Evolutionary conservation across 768 basidiomycete species (phyloP), one percentile per base, ranked within the genome.

Genomic region (Leccinum pellstonianum): DNA sequence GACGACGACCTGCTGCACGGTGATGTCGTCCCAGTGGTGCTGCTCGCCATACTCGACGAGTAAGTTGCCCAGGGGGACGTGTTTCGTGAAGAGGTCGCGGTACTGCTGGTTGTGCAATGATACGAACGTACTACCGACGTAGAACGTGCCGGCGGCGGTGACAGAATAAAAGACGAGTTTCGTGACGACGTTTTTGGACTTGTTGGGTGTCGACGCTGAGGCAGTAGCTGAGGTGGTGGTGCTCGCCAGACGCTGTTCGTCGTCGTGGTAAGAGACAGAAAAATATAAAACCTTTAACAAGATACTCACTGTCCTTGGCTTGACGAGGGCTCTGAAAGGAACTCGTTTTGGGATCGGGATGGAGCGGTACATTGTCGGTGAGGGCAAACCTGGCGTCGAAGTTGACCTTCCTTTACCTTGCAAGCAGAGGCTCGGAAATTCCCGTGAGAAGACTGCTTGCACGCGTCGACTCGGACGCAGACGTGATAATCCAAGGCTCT

Each of bases 41-140:
- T 82, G 79, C 68, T 97, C 93, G 10, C 89, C 90, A 68, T 86
- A 93, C 59, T 95, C 88, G 43, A 95, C 79, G 73, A 95, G 79
- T 17, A 82, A 70, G 62, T 88, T 83, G 29, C 87, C 94, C 41
- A 91, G 80, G 2, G 95, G 95, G 56, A 95, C 85, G 47, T 83
- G 79, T 66, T 87, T 84, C 57, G 86, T 81, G 79, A 97, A 97
- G 71, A 96, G 81, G 64, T 95, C 90, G 70, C 90, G 86, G 78
- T 95, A 97, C 2, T 78, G 73, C 15, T 47, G 19, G 19, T 47
- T 47, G 10, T 47, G 46, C n/a, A 47, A 46, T 4, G 92, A 85
- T 59, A 86, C 76, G 73, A 91, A 89, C 9, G 88, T 83, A 74
- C 93, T 93, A 54, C 87, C 85, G 59, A 87, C 77, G 80, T 95